Percentiles rank a stretch among this genome's conserved stretches.
Conservation (phyloP, 2,329 filamentous ascomycete species). For the Paraphaeosphaeria sporulosa region DNA sequence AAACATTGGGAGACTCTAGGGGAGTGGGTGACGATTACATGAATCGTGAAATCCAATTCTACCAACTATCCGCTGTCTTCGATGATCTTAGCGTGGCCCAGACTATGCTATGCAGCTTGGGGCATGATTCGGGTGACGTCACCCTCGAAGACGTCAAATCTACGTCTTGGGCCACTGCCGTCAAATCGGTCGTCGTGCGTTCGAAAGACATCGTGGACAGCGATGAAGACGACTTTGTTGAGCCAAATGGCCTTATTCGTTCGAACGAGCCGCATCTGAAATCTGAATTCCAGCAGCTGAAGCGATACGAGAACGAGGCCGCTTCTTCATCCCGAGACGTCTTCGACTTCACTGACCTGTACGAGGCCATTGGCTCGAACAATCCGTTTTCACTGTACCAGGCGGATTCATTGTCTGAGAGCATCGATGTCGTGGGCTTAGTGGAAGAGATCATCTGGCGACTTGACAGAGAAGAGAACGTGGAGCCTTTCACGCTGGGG, state of each 20-base stretch:
- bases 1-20: neutral
- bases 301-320: neutral
- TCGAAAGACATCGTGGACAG: constrained; percentile 10
- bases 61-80: constrained; percentile 31
- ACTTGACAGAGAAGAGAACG: constrained; percentile 17
- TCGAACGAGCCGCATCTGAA: constrained; percentile 21
- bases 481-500: constrained; percentile 18
- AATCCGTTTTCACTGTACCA: neutral
- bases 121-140: constrained; percentile 7
- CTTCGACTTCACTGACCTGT: constrained; percentile 23
- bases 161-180: constrained; percentile 26
- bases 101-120: constrained; percentile 25
- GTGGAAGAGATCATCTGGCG: constrained; percentile 23
- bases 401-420: neutral
- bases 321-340: neutral
- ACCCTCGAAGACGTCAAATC: constrained; percentile 19
- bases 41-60: constrained; percentile 30
- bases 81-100: constrained; percentile 39
- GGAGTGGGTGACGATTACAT: constrained; percentile 26
- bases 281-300: constrained; percentile 16
- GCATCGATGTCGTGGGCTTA: constrained; percentile 23
- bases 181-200: constrained; percentile 7
- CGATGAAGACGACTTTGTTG: constrained; percentile 38
- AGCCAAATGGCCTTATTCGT: constrained; percentile 32
- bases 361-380: constrained; percentile 21